Percentiles rank a stretch among this genome's conserved stretches.
phyloP scores from a whole-genome alignment of 2,329 filamentous ascomycete species.

The Xylaria digitata region DNA sequence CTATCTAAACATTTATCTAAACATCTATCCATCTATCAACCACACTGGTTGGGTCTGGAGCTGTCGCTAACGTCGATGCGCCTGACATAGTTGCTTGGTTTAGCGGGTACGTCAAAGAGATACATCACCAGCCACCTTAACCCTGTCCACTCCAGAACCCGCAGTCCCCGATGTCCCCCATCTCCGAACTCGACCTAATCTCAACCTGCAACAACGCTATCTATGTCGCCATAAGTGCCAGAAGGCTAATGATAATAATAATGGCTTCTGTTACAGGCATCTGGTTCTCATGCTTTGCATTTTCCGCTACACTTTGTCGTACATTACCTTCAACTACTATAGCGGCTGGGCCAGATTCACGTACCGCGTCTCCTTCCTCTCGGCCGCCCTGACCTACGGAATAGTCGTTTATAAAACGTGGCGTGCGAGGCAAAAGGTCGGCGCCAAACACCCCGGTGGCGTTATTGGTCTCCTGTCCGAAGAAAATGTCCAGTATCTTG shows the following conservation, averaged over 20 bases:
- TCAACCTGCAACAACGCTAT: not conserved
- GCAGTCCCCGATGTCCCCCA: slow-evolving; percentile 12
- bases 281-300: slow-evolving; percentile 86
- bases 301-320: slow-evolving; percentile 84
- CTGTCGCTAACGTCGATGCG: slow-evolving; percentile 51
- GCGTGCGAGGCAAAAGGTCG: slow-evolving; percentile 82
- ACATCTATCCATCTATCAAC: slow-evolving; percentile 17
- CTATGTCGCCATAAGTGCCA: not conserved
- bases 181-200: slow-evolving; percentile 7
- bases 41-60: slow-evolving; percentile 34
- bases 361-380: slow-evolving; percentile 90
- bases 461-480: slow-evolving; percentile 77
- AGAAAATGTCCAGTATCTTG: slow-evolving; percentile 97
- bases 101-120: slow-evolving; percentile 70
- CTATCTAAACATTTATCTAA: no score
- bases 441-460: slow-evolving; percentile 70
- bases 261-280: slow-evolving; percentile 68
- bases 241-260: slow-evolving; percentile 21
- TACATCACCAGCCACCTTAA: slow-evolving; percentile 11
- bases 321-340: slow-evolving; percentile 88
- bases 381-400: slow-evolving; percentile 91
- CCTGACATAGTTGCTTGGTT: slow-evolving; percentile 77
- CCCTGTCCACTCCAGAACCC: slow-evolving; percentile 1
- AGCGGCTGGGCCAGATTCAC: slow-evolving; percentile 80
- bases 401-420: slow-evolving; percentile 99